Base-by-base conservation (phyloP, 2,329 filamentous ascomycete species). In the Alternaria atra region DNA sequence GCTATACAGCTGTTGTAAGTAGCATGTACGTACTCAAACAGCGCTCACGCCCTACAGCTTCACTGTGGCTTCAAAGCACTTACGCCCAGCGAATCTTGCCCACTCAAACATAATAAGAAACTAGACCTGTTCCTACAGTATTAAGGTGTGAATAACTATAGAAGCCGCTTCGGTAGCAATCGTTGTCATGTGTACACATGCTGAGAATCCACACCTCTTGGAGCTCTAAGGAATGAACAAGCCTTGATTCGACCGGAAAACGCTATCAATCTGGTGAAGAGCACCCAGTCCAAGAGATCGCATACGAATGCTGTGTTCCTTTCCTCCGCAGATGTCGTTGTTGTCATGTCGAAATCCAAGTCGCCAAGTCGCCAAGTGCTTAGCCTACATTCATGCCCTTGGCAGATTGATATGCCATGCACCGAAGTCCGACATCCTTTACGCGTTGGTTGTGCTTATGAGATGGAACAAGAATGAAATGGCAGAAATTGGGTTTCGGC, bases 331-430 rank as follows among this genome's bases (percentile, higher is more conserved):
- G 6, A 6, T 35, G 29, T 29, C 10, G 23, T 39, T 51, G 56
- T 43, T 59, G 35, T 44, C 44, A 34, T 43, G 34, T 27, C 34
- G 35, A 43, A 37, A 29, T 23, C 57, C 52, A 55, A 55, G 57
- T 27, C 44, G 57, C 57, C 52, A 55, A 55, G 57, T 27, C 44
- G 57, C 57, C 57, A 56, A 50, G 48, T 43, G 37, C 57, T 56
- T 60, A 56, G 52, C 57, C 13, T 51, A 46, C 44, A 37, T 51
- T 34, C 4, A 3, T 12, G 37, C 17, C 9, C 57, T 60, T 56
- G 57, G 57, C 52, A 56, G 17, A 20, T 15, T 35, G 9, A 29
- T 25, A 9, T 50, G 29, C 46, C 25, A 48, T 25, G 20, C 30
- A 48, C 8, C 12, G 30, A 30, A 32, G 30, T 35, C 7, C 43